Evolutionary conservation across 192 early-diverging fungal species (phyloP).

Genomic region (Coemansia sp.): DNA sequence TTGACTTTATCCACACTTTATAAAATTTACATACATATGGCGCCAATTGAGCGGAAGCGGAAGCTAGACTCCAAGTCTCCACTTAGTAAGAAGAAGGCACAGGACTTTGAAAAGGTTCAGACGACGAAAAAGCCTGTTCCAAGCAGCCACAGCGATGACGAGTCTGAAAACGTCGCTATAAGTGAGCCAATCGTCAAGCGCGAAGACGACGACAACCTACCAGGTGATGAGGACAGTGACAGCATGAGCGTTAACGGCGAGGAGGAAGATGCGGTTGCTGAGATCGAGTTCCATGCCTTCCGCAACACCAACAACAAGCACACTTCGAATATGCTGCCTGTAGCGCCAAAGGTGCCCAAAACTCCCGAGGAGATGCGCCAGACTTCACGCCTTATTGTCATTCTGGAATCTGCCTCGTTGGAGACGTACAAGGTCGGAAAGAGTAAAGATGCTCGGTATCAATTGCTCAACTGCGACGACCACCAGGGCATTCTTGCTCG

Average conservation of each 20-base stretch:
- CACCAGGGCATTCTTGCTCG: constrained; percentile 89
- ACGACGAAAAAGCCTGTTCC: neutral
- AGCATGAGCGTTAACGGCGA: neutral
- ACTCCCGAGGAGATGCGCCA: constrained; percentile 71
- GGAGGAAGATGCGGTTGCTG: neutral
- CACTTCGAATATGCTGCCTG: constrained; percentile 54
- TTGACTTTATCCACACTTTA: neutral
- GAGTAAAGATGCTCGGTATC: constrained; percentile 75
- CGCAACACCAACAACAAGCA: constrained; percentile 54
- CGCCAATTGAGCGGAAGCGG: constrained; percentile 12
- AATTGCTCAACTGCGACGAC: constrained; percentile 96
- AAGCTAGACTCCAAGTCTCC: neutral
- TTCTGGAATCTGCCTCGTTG: constrained; percentile 86
- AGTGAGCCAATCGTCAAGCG: neutral
- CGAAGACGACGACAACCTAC: neutral
- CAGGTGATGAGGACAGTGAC: neutral
- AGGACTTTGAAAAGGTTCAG: neutral
- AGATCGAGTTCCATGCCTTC: constrained; percentile 45
- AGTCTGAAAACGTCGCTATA: neutral
- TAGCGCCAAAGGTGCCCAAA: constrained; percentile 80
- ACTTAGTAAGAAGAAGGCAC: neutral
- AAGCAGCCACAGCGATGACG: neutral
- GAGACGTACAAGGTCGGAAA: constrained; percentile 91
- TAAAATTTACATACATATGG: neutral
- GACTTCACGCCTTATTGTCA: constrained; percentile 85